Base-by-base conservation (phyloP, 2,329 filamentous ascomycete species). In the Phyllosticta ampelicida region DNA sequence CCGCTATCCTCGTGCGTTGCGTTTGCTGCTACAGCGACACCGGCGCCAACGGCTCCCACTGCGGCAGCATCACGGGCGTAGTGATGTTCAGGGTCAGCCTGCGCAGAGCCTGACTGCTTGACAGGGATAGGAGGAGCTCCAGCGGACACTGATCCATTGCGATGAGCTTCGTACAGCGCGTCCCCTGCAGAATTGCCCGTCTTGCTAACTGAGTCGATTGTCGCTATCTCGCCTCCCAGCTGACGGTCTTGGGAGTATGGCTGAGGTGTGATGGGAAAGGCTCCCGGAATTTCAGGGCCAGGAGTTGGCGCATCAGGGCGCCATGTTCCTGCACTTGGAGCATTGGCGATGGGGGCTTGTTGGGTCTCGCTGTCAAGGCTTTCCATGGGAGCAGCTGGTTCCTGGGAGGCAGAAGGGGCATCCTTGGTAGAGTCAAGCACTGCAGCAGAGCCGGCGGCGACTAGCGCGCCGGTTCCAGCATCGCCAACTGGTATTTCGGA, bases 61-160 rank as follows among this genome's bases (percentile, higher is more conserved):
- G 68, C 58, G 4, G 66, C 66, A 51, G 65, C 66, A 60, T 68
- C 65, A 30, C 64, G 63, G 18, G 63, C 65, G 49, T 64, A 59
- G 44, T 64, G 68, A 23, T 68, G 63, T 18, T 67, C 55, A 26
- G 36, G n/a, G 36, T 44, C 36, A 18, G 36, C n/a, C 36, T 44
- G 36, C 5, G 16, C n/a, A n/a, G 36, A 44, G 3, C 36, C 36
- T 44, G 16, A 3, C 5, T 23, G 30, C 3, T 48, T 20, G 13
- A 6, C 49, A 5, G 49, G 49, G 21, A 26, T 19, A n/a, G 9
- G n/a, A 23, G 53, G 21, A 11, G 29, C 23, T 48, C 10, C 49
- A 26, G 18, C 18, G 19, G 19, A 18, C 1, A 18, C 49, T 10
- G 49, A 51, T 1, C 26, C 36, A n/a, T 5, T 18, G 36, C 36